Evolutionary conservation across 257 asterid genomes (phyloP), one percentile per base, ranked within the genome.

Genomic region (Handroanthus guayacan): DNA sequence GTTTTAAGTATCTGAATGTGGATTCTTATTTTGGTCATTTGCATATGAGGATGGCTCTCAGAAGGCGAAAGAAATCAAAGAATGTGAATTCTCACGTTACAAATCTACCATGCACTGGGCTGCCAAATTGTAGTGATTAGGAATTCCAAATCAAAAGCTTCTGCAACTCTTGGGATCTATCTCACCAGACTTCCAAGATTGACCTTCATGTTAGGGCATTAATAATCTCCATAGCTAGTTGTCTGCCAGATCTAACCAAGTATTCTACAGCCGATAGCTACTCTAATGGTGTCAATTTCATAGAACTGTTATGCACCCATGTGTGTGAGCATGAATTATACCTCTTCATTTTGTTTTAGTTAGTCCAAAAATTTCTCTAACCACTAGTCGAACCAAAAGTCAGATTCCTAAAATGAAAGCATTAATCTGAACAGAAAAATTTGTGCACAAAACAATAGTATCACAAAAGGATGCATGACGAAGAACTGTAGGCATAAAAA

Each of bases 101-200:
- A 31, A 50, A 68, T 10, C 6, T 34, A n/a, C 14, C 12, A 13
- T 31, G 61, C 14, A 18, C 44, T 69, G 37, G 50, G 36, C 62
- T n/a, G 50, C 5, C n/a, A 69, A 36, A n/a, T 50, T n/a, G 36
- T 36, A 51, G 14, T 14, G 31, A 51, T n/a, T 7, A 52, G 75
- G 34, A 54, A 16, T 37, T 52, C n/a, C 37, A 11, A 51, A 69
- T 52, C 38, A 69, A 34, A 52, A 16, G 74, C 62, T 38, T 52
- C 38, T 69, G 62, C 62, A 62, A 73, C 13, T 73, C 36, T 17
- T 3, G 38, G 71, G 56, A 74, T 52, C 74, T 51, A 13, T 36
- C 64, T 54, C 64, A 37, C 63, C 12, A n/a, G n/a, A 55, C 39
- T 56, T 52, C 14, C 60, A 45, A 51, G 72, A 45, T 20, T 5